phyloP scores from a whole-genome alignment of 495 filamentous ascomycete species.

The Penicillium odoratum region DNA sequence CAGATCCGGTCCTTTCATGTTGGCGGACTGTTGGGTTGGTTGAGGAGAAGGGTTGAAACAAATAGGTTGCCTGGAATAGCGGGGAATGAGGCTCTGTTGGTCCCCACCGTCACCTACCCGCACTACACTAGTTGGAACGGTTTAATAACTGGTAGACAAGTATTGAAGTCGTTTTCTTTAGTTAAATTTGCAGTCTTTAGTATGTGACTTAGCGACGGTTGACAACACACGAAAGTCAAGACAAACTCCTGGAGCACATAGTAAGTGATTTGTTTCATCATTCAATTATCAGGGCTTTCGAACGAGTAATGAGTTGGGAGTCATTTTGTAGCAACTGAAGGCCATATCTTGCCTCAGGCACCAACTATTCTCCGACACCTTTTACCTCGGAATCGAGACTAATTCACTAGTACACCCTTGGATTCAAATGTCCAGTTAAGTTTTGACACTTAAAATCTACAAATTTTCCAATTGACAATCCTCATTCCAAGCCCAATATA shows the following conservation, averaged over 20 bases:
- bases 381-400: too few relatives aligned
- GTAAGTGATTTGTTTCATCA: too few relatives aligned
- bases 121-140: neutral
- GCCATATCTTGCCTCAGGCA: neutral
- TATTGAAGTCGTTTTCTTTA: too few relatives aligned
- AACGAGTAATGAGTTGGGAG: too few relatives aligned
- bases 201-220: too few relatives aligned
- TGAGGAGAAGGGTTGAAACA: too few relatives aligned
- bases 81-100: constrained; percentile 2
- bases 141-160: too few relatives aligned
- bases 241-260: too few relatives aligned
- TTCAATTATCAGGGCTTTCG: too few relatives aligned
- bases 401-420: neutral
- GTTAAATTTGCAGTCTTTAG: too few relatives aligned
- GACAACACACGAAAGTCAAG: too few relatives aligned
- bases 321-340: neutral
- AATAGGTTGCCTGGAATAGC: neutral
- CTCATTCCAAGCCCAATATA: neutral
- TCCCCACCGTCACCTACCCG: neutral
- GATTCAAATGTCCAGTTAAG: neutral
- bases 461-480: neutral
- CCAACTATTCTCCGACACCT: neutral
- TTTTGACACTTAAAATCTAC: neutral
- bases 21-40: too few relatives aligned
- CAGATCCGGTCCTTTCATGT: neutral